Conservation (phyloP, 2,329 filamentous ascomycete genomes). For the Macrophomina tecta region DNA sequence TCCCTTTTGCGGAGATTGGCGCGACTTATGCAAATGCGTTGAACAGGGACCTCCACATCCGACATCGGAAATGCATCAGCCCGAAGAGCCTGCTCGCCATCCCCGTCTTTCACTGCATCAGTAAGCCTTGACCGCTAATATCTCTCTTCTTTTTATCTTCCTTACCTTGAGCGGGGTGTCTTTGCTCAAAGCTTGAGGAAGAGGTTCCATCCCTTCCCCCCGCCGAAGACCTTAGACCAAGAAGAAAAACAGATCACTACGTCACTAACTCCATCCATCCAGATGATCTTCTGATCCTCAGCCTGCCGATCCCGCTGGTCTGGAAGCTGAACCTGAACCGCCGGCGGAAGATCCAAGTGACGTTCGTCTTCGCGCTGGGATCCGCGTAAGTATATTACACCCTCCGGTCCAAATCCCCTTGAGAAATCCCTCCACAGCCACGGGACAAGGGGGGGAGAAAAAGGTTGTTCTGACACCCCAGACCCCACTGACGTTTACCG, state of each 20-base stretch:
- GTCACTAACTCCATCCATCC: neutral
- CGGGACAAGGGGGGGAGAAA: too few relatives aligned
- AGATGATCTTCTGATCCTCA: conserved; percentile 22
- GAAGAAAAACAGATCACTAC: too few relatives aligned
- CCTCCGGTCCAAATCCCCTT: too few relatives aligned
- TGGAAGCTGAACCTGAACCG: conserved; percentile 12
- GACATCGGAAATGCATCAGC: conserved; percentile 3
- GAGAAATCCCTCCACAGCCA: neutral
- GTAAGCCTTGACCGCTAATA: neutral
- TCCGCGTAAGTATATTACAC: neutral
- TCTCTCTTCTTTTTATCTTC: neutral
- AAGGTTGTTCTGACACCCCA: too few relatives aligned
- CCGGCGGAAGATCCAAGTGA: neutral
- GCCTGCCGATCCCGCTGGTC: conserved; percentile 11
- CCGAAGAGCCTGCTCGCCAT: conserved; percentile 5
- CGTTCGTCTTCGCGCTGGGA: neutral
- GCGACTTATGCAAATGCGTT: neutral
- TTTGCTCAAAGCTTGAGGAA: neutral
- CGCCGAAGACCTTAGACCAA: too few relatives aligned
- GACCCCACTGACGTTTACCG: too few relatives aligned
- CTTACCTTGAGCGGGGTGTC: neutral
- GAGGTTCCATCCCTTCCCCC: too few relatives aligned
- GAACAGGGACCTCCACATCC: conserved; percentile 7
- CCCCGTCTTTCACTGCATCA: conserved; percentile 17
- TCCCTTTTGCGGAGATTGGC: neutral